These are phyloP conservation scores for Erysiphe pulchra DNA, from an alignment of 2,329 filamentous ascomycete genomes.

Conservation along the genomic window DNA sequence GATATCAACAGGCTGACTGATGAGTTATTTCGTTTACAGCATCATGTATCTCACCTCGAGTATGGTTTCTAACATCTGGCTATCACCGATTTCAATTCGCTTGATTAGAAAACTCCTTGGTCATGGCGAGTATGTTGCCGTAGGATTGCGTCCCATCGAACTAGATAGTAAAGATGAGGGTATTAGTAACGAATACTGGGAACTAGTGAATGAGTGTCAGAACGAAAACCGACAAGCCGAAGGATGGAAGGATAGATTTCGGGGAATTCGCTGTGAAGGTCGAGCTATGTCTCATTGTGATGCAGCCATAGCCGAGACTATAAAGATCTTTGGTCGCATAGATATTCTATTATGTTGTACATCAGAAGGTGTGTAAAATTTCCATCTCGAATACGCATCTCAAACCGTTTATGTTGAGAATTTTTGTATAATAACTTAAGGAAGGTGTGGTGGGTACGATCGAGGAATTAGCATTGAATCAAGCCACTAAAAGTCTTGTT, in stretches of 20 bases:
- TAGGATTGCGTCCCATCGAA: constrained; percentile 55
- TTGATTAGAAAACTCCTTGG: constrained; percentile 57
- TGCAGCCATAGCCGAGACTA: constrained; percentile 68
- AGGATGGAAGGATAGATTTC: constrained; percentile 58
- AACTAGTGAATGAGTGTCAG: constrained; percentile 47
- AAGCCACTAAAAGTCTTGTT: no score
- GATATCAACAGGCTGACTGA: no score
- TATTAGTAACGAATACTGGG: constrained; percentile 54
- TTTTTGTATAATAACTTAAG: no score
- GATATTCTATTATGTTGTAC: constrained; percentile 82
- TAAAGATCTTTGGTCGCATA: constrained; percentile 60
- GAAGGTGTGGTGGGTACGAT: no score
- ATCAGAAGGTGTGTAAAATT: constrained; percentile 39
- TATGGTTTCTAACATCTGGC: constrained; percentile 77
- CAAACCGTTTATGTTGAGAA: no score
- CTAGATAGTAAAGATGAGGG: constrained; percentile 39
- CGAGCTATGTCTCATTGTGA: constrained; percentile 16
- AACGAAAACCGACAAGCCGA: constrained; percentile 36
- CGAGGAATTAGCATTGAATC: no score
- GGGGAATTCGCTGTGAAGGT: constrained; percentile 36
- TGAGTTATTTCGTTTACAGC: constrained; percentile 9
- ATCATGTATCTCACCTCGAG: constrained; percentile 49
- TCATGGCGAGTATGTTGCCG: constrained; percentile 80
- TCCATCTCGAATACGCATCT: not conserved
- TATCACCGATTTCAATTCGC: constrained; percentile 63